phyloP scores from a whole-genome alignment of 2,329 filamentous ascomycete species.

The Microdochium nivale region DNA sequence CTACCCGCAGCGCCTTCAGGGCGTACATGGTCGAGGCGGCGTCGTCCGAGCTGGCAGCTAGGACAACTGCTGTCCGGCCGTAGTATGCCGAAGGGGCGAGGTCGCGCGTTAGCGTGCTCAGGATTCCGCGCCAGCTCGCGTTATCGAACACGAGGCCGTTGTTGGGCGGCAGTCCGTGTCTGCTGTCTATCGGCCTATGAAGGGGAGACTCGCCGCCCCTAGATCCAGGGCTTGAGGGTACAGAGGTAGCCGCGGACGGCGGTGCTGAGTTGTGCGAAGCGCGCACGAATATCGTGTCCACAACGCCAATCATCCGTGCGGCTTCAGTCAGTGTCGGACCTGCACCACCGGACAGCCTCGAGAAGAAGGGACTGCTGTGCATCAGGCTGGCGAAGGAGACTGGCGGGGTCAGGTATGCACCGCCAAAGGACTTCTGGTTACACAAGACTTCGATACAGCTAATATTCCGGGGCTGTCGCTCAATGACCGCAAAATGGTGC shows the following conservation, averaged over 20 bases:
- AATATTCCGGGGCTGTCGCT: constrained; percentile 56
- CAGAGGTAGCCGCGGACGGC: constrained; percentile 35
- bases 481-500: constrained; percentile 68
- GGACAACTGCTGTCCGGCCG: constrained; percentile 64
- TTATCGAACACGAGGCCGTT: constrained; percentile 67
- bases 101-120: constrained; percentile 71
- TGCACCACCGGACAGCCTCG: constrained; percentile 37
- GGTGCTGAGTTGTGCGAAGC: constrained; percentile 33
- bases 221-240: constrained; percentile 37
- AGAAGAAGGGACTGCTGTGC: constrained; percentile 42
- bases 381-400: constrained; percentile 53
- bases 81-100: constrained; percentile 76
- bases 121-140: constrained; percentile 76
- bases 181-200: constrained; percentile 2
- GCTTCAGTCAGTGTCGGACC: constrained; percentile 63
- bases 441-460: constrained; percentile 64
- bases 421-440: constrained; percentile 68
- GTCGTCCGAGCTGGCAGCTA: constrained; percentile 65
- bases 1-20: constrained; percentile 64
- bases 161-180: constrained; percentile 32
- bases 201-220: constrained; percentile 17
- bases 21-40: constrained; percentile 75
- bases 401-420: constrained; percentile 71
- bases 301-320: constrained; percentile 67
- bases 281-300: constrained; percentile 71